A percentile compares a stretch with the other conserved stretches of the same genome.
Conservation (phyloP, 148 eudicot genomes). For the Rhododendron ovatum region DNA sequence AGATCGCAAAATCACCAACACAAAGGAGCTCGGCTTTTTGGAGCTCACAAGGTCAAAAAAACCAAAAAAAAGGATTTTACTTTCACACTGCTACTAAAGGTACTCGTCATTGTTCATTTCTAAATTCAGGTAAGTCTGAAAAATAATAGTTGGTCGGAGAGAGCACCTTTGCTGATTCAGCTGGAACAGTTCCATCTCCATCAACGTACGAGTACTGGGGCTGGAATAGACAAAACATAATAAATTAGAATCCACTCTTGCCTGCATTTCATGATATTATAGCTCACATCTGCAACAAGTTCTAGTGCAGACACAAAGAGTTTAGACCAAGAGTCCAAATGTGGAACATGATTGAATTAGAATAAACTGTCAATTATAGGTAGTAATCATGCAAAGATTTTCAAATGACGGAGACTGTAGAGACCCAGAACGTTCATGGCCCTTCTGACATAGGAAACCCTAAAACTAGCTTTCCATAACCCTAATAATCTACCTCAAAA, state of each 20-base stretch:
- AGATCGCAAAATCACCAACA: neutral
- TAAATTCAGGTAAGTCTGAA: neutral
- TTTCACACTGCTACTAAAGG: neutral
- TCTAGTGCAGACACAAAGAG: neutral
- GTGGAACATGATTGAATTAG: neutral
- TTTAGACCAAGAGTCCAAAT: neutral
- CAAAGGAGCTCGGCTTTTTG: neutral
- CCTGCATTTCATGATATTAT: neutral
- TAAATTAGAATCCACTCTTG: neutral
- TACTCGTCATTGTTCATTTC: neutral
- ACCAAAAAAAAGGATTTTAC: neutral
- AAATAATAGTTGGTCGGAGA: neutral
- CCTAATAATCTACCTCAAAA: neutral
- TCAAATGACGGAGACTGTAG: neutral
- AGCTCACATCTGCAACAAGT: neutral
- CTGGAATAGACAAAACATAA: constrained; percentile 32
- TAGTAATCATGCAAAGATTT: neutral
- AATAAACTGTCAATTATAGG: neutral
- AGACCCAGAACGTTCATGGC: neutral
- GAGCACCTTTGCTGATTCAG: constrained; percentile 74
- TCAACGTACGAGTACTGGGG: constrained; percentile 75
- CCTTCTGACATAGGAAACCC: neutral
- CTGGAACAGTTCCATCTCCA: constrained; percentile 93
- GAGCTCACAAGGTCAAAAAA: neutral
- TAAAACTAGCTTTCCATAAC: neutral